phyloP scores from a whole-genome alignment of 169 alveolate species.

The Plasmodium gallinaceum region DNA sequence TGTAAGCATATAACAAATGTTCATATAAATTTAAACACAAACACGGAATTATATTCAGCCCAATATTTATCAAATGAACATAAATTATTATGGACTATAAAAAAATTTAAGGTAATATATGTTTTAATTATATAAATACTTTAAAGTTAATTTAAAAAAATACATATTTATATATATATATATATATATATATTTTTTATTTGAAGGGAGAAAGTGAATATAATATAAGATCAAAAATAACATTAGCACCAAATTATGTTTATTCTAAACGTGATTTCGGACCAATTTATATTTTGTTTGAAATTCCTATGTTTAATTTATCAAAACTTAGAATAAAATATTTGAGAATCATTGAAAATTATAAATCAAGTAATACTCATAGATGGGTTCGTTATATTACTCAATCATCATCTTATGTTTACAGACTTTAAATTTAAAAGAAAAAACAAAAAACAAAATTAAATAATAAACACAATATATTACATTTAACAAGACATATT shows the following conservation, averaged over 20 bases:
- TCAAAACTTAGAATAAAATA: slow-evolving; percentile 93
- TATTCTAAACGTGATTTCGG: slow-evolving; percentile 91
- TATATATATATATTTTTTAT: slow-evolving; percentile 12
- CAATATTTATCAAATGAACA: slow-evolving; percentile 89
- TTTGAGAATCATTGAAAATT: slow-evolving; percentile 91
- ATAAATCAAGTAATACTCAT: slow-evolving; percentile 89
- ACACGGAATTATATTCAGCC: slow-evolving; percentile 67
- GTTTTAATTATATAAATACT: not conserved
- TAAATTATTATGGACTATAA: slow-evolving; percentile 92
- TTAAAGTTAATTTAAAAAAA: not conserved
- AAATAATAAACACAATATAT: too few species aligned
- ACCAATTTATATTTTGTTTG: slow-evolving; percentile 93
- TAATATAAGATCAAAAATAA: slow-evolving; percentile 78
- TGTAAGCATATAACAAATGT: slow-evolving; percentile 67
- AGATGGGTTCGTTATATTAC: slow-evolving; percentile 98
- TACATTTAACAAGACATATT: too few species aligned
- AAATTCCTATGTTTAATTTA: slow-evolving; percentile 96
- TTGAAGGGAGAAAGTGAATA: slow-evolving; percentile 51
- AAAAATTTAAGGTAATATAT: slow-evolving; percentile 91
- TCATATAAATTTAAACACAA: slow-evolving; percentile 20
- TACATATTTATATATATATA: slow-evolving; percentile 67
- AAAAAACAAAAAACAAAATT: too few species aligned
- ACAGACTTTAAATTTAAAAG: slow-evolving; percentile 81
- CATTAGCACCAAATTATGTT: slow-evolving; percentile 79
- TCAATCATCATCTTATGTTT: slow-evolving; percentile 93